Evolutionary conservation across 352 stramenopile genomes (phyloP), one percentile per base, ranked within the genome.

Genomic region (Phytopythium sindhum): DNA sequence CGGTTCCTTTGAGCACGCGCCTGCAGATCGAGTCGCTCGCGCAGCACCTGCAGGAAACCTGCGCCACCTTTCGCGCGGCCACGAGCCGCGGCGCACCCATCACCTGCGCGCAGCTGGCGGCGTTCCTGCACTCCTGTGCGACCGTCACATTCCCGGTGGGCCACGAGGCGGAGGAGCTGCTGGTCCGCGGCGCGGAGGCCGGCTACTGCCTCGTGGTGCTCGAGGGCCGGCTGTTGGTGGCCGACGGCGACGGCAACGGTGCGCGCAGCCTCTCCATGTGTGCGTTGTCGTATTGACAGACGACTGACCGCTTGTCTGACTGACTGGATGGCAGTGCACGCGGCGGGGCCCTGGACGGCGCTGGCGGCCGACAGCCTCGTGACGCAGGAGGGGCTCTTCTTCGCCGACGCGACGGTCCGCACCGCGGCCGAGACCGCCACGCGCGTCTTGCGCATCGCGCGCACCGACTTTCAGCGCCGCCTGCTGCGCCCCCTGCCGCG

Each of bases 381-480:
- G 26, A 61, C 74, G 44, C 73, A 80, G 55, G 72, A 82, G 35
- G 77, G 73, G 3, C 61, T 75, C 37, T 82, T 73, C 60, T 35
- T 65, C 41, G 66, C 72, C 5, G 77, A 82, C 62, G 67, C 77
- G 47, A 76, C 69, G 19, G 73, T 79, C 24, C 64, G 67, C 29
- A 77, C 72, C 10, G n/a, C 77, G 1, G 60, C 69, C 19, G 59
- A 63, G 12, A 62, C 69, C 0, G 39, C 60, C 26, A 60, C 65
- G 23, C 58, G 69, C 53, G 72, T 69, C 47, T 63, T 85, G 44
- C 70, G 67, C 14, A 72, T 85, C 55, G 58, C 72, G 15, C 72
- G 73, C 58, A 55, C 64, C 65, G 77, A 80, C 21, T 85, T 85
- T 60, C 73, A 82, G 73, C 70, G 80, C 24, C 66, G 64, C 31